Evolutionary conservation across 73 alveolate species (phyloP).

Genomic region (Blepharisma stoltei): DNA sequence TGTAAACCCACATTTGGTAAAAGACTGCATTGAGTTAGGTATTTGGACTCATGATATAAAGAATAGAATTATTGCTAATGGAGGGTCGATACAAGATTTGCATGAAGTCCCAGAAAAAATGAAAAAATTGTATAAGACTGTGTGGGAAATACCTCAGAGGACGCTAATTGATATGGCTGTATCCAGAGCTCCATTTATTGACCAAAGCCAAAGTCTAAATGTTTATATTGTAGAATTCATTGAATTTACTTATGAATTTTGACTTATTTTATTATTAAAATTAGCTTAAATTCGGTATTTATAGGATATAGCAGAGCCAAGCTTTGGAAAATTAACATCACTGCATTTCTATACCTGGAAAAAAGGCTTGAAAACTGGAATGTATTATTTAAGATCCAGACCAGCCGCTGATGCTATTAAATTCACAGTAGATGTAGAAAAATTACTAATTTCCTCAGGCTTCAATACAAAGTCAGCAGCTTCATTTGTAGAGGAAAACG

Average conservation of each 20-base stretch:
- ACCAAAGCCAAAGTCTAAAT: constrained; percentile 51
- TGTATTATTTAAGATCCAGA: constrained; percentile 38
- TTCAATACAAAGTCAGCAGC: constrained; percentile 11
- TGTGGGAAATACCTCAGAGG: constrained; percentile 90
- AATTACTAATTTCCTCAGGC: constrained; percentile 31
- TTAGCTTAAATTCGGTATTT: too few relatives aligned
- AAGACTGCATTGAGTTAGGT: constrained; percentile 71
- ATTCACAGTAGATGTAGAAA: constrained; percentile 86
- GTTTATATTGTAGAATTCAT: too few relatives aligned
- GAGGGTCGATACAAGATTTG: constrained; percentile 75
- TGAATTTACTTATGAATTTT: too few relatives aligned
- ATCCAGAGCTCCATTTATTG: constrained; percentile 59
- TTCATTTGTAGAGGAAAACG: constrained; percentile 36
- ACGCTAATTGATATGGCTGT: constrained; percentile 75
- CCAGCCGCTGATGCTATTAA: constrained; percentile 92
- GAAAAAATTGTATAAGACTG: constrained; percentile 79
- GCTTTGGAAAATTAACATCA: constrained; percentile 59
- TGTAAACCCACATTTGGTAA: constrained; percentile 86
- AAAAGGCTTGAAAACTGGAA: constrained; percentile 72
- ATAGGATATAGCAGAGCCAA: constrained; percentile 33
- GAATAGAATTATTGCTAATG: constrained; percentile 60
- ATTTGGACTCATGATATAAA: constrained; percentile 77
- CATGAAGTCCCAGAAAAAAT: constrained; percentile 71
- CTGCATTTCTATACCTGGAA: constrained; percentile 91
- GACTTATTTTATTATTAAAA: too few relatives aligned